Conservation (phyloP, 2,329 filamentous ascomycete genomes). For the Aspergillus sp. region DNA sequence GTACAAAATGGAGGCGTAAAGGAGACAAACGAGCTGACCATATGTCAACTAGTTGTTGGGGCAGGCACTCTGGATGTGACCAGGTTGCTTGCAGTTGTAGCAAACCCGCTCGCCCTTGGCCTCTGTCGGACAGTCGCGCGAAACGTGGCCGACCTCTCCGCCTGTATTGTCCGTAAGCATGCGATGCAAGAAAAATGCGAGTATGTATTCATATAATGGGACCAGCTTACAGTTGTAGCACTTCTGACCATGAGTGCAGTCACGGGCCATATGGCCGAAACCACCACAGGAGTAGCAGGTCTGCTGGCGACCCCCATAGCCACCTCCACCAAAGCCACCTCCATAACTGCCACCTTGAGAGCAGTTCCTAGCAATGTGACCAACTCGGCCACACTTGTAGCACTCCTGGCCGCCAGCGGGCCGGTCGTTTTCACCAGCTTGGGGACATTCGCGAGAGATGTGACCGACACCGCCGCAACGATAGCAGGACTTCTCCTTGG, state of each 20-base stretch:
- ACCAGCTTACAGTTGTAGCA: conserved; percentile 87
- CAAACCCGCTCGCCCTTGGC: conserved; percentile 90
- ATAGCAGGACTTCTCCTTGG: conserved; percentile 77
- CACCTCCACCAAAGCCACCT: conserved; percentile 46
- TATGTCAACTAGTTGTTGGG: conserved; percentile 68
- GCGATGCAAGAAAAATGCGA: background rate
- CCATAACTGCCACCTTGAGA: conserved; percentile 48
- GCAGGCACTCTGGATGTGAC: conserved; percentile 93
- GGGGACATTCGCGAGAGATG: conserved; percentile 76
- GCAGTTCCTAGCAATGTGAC: conserved; percentile 81
- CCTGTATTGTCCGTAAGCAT: conserved; percentile 41
- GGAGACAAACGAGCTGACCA: conserved; percentile 23
- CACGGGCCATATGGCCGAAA: conserved; percentile 94
- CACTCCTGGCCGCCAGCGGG: conserved; percentile 66
- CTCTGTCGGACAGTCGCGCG: conserved; percentile 93
- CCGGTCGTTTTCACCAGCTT: conserved; percentile 45
- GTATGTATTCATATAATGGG: background rate
- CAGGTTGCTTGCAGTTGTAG: conserved; percentile 89
- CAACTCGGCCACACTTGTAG: conserved; percentile 97
- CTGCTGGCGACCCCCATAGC: conserved; percentile 62
- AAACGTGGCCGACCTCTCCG: conserved; percentile 88
- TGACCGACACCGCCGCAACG: conserved; percentile 74
- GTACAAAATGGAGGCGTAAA: conserved; percentile 21
- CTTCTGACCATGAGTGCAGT: conserved; percentile 98
- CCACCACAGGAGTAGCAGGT: conserved; percentile 99